Evolutionary conservation across 306 rosid species (phyloP), one percentile per base, ranked within the genome.

Genomic region (Prinsepia uniflora): DNA sequence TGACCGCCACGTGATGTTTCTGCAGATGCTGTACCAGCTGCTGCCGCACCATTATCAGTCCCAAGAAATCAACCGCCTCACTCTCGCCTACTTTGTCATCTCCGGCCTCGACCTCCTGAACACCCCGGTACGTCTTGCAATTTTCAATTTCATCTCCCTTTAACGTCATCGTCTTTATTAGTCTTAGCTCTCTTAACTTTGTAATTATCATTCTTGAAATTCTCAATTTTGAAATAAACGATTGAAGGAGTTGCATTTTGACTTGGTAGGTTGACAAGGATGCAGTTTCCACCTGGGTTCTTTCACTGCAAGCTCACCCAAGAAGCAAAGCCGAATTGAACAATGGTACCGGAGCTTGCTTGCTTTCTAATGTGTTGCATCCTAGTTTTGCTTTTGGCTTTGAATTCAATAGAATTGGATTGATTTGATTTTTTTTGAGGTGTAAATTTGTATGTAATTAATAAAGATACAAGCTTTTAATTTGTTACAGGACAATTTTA

Each of bases 41-140:
- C 79, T 95, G 60, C 99, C 96, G 5, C 49, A 78, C 11, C 81
- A 81, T 5, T 91, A 89, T 45, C 92, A 89, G 69, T 42, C 72
- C 13, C 96, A 91, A 65, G 99, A 95, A 83, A 81, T 87, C 81
- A 95, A 89, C 71, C 95, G 86, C 67, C 92, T 91, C 81, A 95
- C 99, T 56, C 91, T 91, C 65, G 97, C 99, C 66, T 87, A 86
- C 91, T 95, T 95, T 13, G 84, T 89, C 62, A 78, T 95, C 86
- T 86, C 96, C 61, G 86, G 92, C 66, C 88, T 95, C 39, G 88
- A 91, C 75, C 84, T 95, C 67, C 92, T 89, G 74, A 78, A 70
- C 49, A 49, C 89, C 50, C 84, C 88, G 61, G 80, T 81, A 63
- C 66, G 67, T n/a, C 43, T 59, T 4, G 96, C 90, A 79, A 45